Percentiles rank a stretch among this genome's conserved stretches.
Conservation (phyloP, 2,329 filamentous ascomycete species). For the Microdochium nivale region DNA sequence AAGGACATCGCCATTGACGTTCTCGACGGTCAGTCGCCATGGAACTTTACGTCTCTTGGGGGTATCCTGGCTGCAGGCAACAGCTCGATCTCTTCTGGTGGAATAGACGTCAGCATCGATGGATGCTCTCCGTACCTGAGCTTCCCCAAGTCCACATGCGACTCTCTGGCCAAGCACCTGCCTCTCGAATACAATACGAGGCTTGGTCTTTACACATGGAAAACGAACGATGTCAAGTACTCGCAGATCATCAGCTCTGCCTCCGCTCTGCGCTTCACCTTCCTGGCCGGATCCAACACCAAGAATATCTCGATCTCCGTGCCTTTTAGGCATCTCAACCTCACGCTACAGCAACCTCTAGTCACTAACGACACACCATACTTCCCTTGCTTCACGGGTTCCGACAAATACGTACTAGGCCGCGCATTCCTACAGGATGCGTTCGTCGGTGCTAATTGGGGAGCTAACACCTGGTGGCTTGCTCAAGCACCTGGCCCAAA, state of each 20-base stretch:
- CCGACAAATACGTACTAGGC: conserved; percentile 24
- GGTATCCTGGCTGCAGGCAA: conserved; percentile 20
- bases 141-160: conserved; percentile 29
- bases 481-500: conserved; percentile 31
- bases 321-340: conserved; percentile 28
- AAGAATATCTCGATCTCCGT: conserved; percentile 31
- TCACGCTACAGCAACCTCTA: conserved; percentile 28
- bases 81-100: conserved; percentile 13
- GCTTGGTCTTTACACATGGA: conserved; percentile 32
- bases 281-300: conserved; percentile 20
- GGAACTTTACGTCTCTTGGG: conserved; percentile 17
- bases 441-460: conserved; percentile 32
- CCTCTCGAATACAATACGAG: conserved; percentile 25
- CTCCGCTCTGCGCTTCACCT: conserved; percentile 29
- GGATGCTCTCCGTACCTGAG: conserved; percentile 30
- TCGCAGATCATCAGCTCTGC: conserved; percentile 28
- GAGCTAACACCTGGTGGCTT: conserved; percentile 23
- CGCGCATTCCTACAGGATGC: conserved; percentile 37
- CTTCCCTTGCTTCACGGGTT: conserved; percentile 30
- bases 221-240: conserved; percentile 23
- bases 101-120: conserved; percentile 20
- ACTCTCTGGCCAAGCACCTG: conserved; percentile 25
- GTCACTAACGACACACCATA: conserved; percentile 23
- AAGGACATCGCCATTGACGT: conserved; percentile 32
- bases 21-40: conserved; percentile 28